Evolutionary conservation across 2,329 filamentous ascomycete genomes (phyloP), one percentile per base, ranked within the genome.

Genomic region (Colletotrichum incanum): DNA sequence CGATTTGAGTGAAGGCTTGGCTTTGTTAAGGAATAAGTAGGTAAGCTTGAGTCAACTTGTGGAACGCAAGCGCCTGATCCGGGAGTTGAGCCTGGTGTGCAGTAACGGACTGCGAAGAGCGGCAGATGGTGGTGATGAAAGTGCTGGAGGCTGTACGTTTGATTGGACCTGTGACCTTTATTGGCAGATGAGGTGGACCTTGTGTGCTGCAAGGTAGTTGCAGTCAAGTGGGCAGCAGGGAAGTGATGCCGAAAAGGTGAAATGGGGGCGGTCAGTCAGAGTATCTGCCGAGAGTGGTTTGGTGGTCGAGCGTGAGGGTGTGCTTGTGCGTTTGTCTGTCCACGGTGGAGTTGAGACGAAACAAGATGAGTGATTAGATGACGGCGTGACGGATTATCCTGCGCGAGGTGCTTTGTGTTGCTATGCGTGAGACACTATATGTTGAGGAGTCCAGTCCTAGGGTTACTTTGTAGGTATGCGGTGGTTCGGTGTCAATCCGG

Each of bases 391-490:
- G 58, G 62, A 58, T 47, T 56, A 52, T 63, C 55, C 49, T 66
- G 49, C 49, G 43, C 49, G n/a, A 26, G 41, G 28, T 59, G 65
- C 45, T 59, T 55, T 61, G 59, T 31, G 55, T 62, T 60, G 26
- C n/a, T 28, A 45, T 49, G 41, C 66, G 71, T 50, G 28, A 31
- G 45, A 65, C 67, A 71, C 61, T 50, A 43, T 45, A 39, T 55
- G 65, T 56, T 14, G 62, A 74, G 73, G 63, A 77, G 65, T 70
- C 74, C 72, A 73, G 75, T 75, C 73, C 56, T 56, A 45, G 54
- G 1, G 49, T 50, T 62, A 67, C 41, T 49, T 67, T 20, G 34
- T 8, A 14, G 14, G 43, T 9, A 41, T 56, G 61, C 56, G 43
- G 56, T 50, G 16, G 16, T 56, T 72, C 49, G 65, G 65, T 43